Conservation (phyloP, 2,329 filamentous ascomycete genomes). For the Didymella exigua region DNA sequence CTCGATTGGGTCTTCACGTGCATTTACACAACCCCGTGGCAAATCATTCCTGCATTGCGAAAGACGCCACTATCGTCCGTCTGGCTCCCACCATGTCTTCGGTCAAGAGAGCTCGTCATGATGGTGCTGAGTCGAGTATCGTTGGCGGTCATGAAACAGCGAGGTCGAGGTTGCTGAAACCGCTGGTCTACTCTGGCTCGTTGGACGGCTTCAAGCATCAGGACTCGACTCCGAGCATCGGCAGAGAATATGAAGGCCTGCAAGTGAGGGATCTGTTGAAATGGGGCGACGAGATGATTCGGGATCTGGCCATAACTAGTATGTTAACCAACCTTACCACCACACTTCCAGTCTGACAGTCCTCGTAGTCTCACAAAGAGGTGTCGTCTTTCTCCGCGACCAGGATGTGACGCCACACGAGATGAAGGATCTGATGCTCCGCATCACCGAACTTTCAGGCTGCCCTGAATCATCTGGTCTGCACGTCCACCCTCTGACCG, state of each 20-base stretch:
- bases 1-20: conserved; percentile 6
- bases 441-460: conserved; percentile 64
- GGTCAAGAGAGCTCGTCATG: conserved; percentile 21
- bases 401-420: conserved; percentile 61
- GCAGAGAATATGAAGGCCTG: conserved; percentile 53
- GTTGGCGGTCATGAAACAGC: conserved; percentile 31
- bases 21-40: conserved; percentile 3
- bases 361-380: conserved; percentile 66
- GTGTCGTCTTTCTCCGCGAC: conserved; percentile 72
- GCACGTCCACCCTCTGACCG: conserved; percentile 51
- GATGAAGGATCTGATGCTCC: conserved; percentile 68
- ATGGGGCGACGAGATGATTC: conserved; percentile 45
- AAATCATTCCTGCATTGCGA: not conserved
- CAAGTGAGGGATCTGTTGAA: conserved; percentile 40
- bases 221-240: conserved; percentile 59
- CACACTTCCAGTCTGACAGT: not conserved
- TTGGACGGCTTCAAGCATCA: conserved; percentile 32
- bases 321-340: conserved; percentile 24
- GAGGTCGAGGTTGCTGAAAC: conserved; percentile 28
- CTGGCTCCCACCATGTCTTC: conserved; percentile 27
- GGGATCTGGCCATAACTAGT: conserved; percentile 64
- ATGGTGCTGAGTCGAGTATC: conserved; percentile 16
- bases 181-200: conserved; percentile 32
- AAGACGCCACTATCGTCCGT: not conserved
- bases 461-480: conserved; percentile 36